Evolutionary conservation across 352 stramenopile genomes (phyloP).

Genomic region (Phytophthora citrophthora): DNA sequence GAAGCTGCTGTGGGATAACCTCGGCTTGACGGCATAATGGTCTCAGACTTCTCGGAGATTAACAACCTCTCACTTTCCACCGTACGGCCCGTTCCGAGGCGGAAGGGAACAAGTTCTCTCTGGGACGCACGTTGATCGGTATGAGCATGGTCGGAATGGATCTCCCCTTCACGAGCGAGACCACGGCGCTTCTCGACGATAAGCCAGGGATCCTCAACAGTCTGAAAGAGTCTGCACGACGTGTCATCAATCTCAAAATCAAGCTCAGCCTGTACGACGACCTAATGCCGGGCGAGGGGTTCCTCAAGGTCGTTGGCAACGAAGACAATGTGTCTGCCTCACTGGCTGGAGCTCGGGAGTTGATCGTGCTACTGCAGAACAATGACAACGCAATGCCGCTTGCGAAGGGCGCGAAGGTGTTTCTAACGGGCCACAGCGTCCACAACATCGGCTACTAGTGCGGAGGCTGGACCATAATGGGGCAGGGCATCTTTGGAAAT

Average conservation of each 20-base stretch:
- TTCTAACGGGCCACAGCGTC: constrained; percentile 15
- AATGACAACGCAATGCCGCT: constrained; percentile 11
- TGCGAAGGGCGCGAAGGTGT: constrained; percentile 6
- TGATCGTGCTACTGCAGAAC: constrained; percentile 14
- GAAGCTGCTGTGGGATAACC: too few species aligned
- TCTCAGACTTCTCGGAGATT: too few species aligned
- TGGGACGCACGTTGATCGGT: too few species aligned
- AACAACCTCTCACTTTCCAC: too few species aligned
- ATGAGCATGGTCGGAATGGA: too few species aligned
- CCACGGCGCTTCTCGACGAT: constrained; percentile 18
- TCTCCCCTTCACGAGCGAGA: constrained; percentile 13
- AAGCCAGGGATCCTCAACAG: constrained; percentile 48
- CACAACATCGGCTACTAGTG: constrained; percentile 68
- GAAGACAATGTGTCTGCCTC: constrained; percentile 42
- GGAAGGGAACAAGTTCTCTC: too few species aligned
- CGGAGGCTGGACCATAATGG: constrained; percentile 76
- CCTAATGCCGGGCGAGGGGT: constrained; percentile 47
- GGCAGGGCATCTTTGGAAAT: constrained; percentile 52
- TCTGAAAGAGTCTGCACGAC: constrained; percentile 50
- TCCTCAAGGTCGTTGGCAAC: constrained; percentile 44
- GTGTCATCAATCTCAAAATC: constrained; percentile 68
- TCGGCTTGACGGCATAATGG: too few species aligned
- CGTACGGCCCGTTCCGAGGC: too few species aligned
- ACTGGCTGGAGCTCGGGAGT: constrained; percentile 47
- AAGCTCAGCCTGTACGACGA: constrained; percentile 63